Base-by-base conservation (phyloP, 306 rosid species). In the Fragaria nilgerrensis region DNA sequence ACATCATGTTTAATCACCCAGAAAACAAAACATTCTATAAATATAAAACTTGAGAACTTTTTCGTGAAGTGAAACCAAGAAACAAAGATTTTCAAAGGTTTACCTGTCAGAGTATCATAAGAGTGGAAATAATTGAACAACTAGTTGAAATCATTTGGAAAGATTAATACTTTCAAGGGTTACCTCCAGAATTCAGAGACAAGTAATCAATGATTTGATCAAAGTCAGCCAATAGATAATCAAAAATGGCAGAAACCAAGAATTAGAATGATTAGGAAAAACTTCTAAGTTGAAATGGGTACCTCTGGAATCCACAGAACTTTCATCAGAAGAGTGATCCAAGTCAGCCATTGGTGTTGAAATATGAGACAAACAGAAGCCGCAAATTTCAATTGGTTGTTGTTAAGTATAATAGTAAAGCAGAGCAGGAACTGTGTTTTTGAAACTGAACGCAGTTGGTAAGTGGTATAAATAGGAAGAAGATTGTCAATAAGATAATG, bases 261-360 rank as follows among this genome's bases (percentile, higher is more conserved):
- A 7, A 6, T 3, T 12, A n/a, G 0, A 11, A 43, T 14, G 27
- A 73, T 27, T 47, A 7, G 64, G 2, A 56, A 39, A 27, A 75
- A 55, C 23, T 23, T 15, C 14, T 17, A 62, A 68, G 32, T 78
- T 67, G 29, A 58, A 86, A 78, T 25, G 81, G 90, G 75, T 85
- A 90, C 96, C 97, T 81, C 72, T 82, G 36, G 93, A 86, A 85
- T 84, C 78, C n/a, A 37, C 75, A 70, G 90, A 78, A 68, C 58
- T 49, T 34, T 84, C 67, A 74, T 80, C 80, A 63, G 96, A 81
- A 65, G 90, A 84, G 79, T 77, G 82, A 81, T 79, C 83, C 43
- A 68, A 69, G 80, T 86, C 93, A 85, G 88, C 91, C 96, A 93
- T 87, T 74, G 78, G 68, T 49, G 69, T 64, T 75, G 72, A 76